A percentile compares a stretch with the other conserved stretches of the same genome.
Evolutionary conservation across 495 filamentous ascomycete genomes (phyloP).

Genomic region (Saxophila tyrrhenica): DNA sequence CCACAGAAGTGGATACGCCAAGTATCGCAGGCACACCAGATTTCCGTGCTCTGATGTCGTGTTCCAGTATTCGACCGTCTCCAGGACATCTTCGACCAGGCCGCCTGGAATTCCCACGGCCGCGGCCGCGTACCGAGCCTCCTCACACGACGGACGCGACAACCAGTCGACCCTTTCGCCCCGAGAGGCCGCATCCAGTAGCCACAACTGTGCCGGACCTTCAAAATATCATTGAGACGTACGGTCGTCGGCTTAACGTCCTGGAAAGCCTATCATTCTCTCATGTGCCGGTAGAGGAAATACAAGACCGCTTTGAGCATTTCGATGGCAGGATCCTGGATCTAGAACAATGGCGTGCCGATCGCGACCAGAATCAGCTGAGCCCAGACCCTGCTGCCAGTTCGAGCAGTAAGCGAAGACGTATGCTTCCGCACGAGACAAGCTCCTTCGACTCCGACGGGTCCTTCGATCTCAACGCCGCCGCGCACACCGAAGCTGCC

Average conservation of each 20-base stretch:
- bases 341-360: constrained; percentile 48
- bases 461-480: constrained; percentile 26
- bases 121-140: background rate
- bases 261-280: constrained; percentile 52
- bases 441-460: constrained; percentile 9
- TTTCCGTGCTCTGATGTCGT: constrained; percentile 13
- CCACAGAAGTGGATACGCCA: constrained; percentile 33
- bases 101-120: background rate
- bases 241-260: constrained; percentile 45
- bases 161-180: background rate
- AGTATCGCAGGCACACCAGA: constrained; percentile 30
- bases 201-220: constrained; percentile 1
- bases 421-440: constrained; percentile 3
- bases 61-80: background rate
- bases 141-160: background rate
- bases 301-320: constrained; percentile 47
- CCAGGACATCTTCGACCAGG: background rate
- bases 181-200: background rate
- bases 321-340: constrained; percentile 48
- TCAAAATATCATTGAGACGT: constrained; percentile 18
- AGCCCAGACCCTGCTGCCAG: constrained; percentile 23
- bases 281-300: constrained; percentile 43
- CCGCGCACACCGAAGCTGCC: constrained; percentile 25
- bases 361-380: constrained; percentile 39
- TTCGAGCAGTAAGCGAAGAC: constrained; percentile 10